Percentiles rank a stretch among this genome's conserved stretches.
phyloP scores from a whole-genome alignment of 495 filamentous ascomycete species.

The Aspergillus egyptiacus region DNA sequence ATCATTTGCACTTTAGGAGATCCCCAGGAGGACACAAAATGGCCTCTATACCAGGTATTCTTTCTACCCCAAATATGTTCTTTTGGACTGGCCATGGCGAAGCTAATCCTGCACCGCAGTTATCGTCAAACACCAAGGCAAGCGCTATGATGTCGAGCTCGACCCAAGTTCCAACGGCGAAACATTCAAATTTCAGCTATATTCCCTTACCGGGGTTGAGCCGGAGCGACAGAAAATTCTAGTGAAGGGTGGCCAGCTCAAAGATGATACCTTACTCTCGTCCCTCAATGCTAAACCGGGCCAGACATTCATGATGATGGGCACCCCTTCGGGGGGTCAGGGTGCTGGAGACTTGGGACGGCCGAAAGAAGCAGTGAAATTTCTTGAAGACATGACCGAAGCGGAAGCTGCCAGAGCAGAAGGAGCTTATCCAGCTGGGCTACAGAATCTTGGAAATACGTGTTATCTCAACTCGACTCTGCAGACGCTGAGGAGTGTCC shows the following conservation, averaged over 20 bases:
- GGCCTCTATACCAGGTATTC: conserved; percentile 58
- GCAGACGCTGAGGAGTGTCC: conserved; percentile 80
- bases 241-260: conserved; percentile 88
- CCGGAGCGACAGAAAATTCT: conserved; percentile 94
- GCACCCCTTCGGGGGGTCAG: conserved; percentile 66
- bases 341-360: conserved; percentile 51
- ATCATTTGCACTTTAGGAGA: not conserved
- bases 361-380: conserved; percentile 79
- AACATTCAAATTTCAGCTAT: conserved; percentile 91
- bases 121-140: conserved; percentile 89
- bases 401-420: conserved; percentile 75
- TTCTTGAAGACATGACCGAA: conserved; percentile 96
- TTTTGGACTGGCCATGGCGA: not conserved
- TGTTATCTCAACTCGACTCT: conserved; percentile 98
- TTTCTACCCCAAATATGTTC: not conserved
- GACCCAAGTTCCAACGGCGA: conserved; percentile 81
- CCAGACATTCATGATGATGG: conserved; percentile 95
- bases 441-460: conserved; percentile 93
- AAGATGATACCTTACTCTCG: conserved; percentile 86
- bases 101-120: conserved; percentile 51
- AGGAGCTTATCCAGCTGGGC: conserved; percentile 80
- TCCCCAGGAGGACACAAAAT: conserved; percentile 33
- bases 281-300: conserved; percentile 78
- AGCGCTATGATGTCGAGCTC: conserved; percentile 88
- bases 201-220: conserved; percentile 90